Evolutionary conservation across 2,329 filamentous ascomycete species (phyloP), one percentile per base, ranked within the genome.

Genomic region (Aspergillus jensenii): DNA sequence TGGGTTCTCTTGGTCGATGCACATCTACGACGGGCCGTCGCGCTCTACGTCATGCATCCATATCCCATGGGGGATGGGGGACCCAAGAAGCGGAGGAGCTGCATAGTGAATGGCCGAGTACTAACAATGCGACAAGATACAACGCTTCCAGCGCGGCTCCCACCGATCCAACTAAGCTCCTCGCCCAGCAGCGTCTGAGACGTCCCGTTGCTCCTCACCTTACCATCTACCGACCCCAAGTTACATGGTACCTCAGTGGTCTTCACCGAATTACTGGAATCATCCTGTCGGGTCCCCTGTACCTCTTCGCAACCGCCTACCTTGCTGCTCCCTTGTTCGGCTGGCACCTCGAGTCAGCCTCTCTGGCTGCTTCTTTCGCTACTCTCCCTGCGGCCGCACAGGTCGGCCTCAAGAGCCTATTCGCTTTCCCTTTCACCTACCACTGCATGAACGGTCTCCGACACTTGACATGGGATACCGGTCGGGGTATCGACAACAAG

Each of bases 121-220:
- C 63, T 63, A 57, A 62, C 45, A 41, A 17, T 15, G 8, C 39
- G n/a, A 43, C 53, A 56, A 76, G 67, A 68, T 65, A 67, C 60
- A 65, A 68, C 44, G 67, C 71, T 37, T 67, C 73, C 37, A 65
- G 65, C 53, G 55, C 68, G 25, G 70, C 67, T 50, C 63, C 68
- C 44, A 62, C 70, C 58, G 74, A 77, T 54, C 70, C 72, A 12
- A 71, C 60, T 59, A 68, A 74, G 65, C 85, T 96, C 77, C 90
- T 97, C 72, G 87, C 84, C 69, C 81, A 86, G 71, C 93, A 97
- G 82, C 93, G 93, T 69, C 83, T 88, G 56, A 78, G 83, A 71
- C 93, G 93, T 52, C 93, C 93, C 72, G 83, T 96, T 68, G 84
- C 91, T 46, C 93, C 93, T 55, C 92, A 97, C 74, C 85, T 97